Percentiles rank a stretch among this genome's conserved stretches.
Evolutionary conservation across 176 grass and related monocot genomes (phyloP).

Genomic region (Coix lacrymajobi): DNA sequence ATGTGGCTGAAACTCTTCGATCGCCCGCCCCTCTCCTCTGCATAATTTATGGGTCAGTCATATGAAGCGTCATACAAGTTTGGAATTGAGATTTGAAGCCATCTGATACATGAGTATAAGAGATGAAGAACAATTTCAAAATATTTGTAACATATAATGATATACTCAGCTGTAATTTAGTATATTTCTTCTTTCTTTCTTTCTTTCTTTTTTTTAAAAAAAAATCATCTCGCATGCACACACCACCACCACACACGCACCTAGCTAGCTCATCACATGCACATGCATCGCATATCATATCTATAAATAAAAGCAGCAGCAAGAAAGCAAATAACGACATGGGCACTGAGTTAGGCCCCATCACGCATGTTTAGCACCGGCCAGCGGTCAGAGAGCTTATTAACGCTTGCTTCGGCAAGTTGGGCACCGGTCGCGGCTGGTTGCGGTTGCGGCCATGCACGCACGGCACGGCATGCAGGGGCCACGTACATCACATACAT

Average conservation of each 20-base stretch:
- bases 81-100: too few relatives aligned
- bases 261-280: background rate
- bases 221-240: background rate
- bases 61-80: too few relatives aligned
- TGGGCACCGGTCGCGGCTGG: conserved; percentile 1
- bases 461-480: background rate
- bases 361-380: conserved; percentile 4
- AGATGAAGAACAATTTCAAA: too few relatives aligned
- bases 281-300: background rate
- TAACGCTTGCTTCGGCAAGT: background rate
- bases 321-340: background rate
- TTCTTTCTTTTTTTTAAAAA: too few relatives aligned
- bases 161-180: too few relatives aligned
- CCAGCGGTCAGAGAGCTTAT: background rate
- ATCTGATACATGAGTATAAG: too few relatives aligned
- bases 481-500: background rate
- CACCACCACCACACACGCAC: background rate
- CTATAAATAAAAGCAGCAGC: background rate
- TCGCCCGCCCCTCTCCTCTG: too few relatives aligned
- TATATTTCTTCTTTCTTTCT: too few relatives aligned
- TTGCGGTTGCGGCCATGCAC: background rate
- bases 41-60: too few relatives aligned
- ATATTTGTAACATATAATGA: too few relatives aligned
- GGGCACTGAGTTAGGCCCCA: background rate
- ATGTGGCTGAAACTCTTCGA: too few relatives aligned